phyloP scores from a whole-genome alignment of 1,284 basidiomycete species.

The Boletus semigastroideus region DNA sequence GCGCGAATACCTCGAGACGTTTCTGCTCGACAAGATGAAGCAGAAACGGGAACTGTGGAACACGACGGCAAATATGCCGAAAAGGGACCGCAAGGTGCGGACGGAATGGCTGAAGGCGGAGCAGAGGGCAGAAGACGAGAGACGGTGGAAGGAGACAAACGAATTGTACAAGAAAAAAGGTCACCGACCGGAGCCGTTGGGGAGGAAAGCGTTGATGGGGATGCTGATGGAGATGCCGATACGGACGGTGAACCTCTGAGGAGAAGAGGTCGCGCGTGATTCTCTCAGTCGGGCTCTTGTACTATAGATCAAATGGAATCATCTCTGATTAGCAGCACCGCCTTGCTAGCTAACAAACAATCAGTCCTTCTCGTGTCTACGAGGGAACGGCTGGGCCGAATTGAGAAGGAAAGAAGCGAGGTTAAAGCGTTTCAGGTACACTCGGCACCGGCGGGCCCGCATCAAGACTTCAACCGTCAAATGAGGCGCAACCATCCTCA shows the following conservation, averaged over 20 bases:
- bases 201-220: slow-evolving; percentile 1
- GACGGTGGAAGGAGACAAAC: slow-evolving; percentile 25
- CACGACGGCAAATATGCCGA: slow-evolving; percentile 33
- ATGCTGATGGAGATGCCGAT: background rate
- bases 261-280: slow-evolving; percentile 22
- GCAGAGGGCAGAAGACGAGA: slow-evolving; percentile 20
- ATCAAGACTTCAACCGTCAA: too few species aligned
- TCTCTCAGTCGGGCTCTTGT: background rate
- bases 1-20: slow-evolving; percentile 28
- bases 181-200: slow-evolving; percentile 16
- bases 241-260: slow-evolving; percentile 2
- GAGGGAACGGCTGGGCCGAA: too few species aligned
- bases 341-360: background rate
- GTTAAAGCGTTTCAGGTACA: too few species aligned
- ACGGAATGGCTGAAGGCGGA: slow-evolving; percentile 35
- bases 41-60: slow-evolving; percentile 31
- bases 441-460: too few species aligned
- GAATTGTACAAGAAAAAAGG: slow-evolving; percentile 7
- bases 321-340: background rate
- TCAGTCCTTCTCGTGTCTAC: too few species aligned
- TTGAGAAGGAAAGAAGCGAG: too few species aligned
- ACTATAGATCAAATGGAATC: background rate
- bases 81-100: slow-evolving; percentile 33
- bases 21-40: slow-evolving; percentile 30
- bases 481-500: too few species aligned